Evolutionary conservation across 306 rosid genomes (phyloP).

Genomic region (Cajanus cajan): DNA sequence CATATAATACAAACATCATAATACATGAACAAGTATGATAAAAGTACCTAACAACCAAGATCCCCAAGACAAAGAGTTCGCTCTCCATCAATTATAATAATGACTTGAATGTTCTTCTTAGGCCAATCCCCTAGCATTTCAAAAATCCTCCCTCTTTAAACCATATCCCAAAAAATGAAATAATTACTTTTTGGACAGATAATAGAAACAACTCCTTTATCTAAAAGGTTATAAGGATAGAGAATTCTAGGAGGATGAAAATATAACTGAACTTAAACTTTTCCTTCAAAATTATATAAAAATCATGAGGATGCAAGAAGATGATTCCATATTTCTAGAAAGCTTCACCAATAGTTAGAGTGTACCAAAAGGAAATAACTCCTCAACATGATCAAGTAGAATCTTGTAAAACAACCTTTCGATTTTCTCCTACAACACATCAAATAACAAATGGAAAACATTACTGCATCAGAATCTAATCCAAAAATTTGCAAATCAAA

Average conservation of each 20-base stretch:
- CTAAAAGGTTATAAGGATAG: background rate
- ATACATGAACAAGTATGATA: background rate
- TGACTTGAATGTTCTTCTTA: slow-evolving; percentile 89
- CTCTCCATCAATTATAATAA: slow-evolving; percentile 96
- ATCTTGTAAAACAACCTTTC: slow-evolving; percentile 83
- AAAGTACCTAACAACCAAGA: slow-evolving; percentile 89
- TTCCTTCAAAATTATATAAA: slow-evolving; percentile 89
- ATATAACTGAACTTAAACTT: slow-evolving; percentile 41
- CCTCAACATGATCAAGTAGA: slow-evolving; percentile 86
- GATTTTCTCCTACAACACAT: slow-evolving; percentile 69
- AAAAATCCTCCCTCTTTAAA: slow-evolving; percentile 77
- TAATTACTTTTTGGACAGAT: slow-evolving; percentile 23
- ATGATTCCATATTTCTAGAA: slow-evolving; percentile 97
- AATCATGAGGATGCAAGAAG: slow-evolving; percentile 80
- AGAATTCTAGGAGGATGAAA: background rate
- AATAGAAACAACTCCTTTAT: slow-evolving; percentile 21
- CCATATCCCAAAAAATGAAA: slow-evolving; percentile 1
- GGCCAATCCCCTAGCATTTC: slow-evolving; percentile 98
- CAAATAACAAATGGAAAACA: background rate
- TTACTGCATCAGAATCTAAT: slow-evolving; percentile 17
- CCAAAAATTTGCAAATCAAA: slow-evolving; percentile 1
- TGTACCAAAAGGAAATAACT: slow-evolving; percentile 89
- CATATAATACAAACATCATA: slow-evolving; percentile 3
- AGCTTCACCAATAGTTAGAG: slow-evolving; percentile 98
- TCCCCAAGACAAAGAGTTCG: slow-evolving; percentile 93